A percentile compares a stretch with the other conserved stretches of the same genome.
These are phyloP conservation scores for Drosera capensis DNA, from an alignment of 148 eudicot species.

Conservation along the genomic window DNA sequence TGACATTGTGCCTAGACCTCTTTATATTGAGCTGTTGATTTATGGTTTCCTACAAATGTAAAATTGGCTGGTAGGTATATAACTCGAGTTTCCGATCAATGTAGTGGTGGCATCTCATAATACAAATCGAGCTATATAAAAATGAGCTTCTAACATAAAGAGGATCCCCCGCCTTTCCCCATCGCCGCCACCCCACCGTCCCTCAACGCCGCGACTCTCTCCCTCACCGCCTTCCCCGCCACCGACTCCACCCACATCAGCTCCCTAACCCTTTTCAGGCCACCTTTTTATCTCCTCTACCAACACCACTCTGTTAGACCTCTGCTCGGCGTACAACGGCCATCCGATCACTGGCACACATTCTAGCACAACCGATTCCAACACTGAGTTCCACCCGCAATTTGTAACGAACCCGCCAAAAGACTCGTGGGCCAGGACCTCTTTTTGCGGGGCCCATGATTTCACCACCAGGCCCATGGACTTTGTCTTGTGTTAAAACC, in stretches of 20 bases:
- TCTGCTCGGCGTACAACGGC: conserved; percentile 41
- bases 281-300: conserved; percentile 26
- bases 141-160: no score
- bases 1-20: no score
- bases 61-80: no score
- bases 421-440: conserved; percentile 16
- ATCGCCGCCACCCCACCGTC: conserved; percentile 12
- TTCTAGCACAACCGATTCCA: conserved; percentile 23
- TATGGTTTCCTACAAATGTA: no score
- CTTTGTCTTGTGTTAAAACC: conserved; percentile 26
- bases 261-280: conserved; percentile 22
- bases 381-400: conserved; percentile 46
- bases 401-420: conserved; percentile 45
- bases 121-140: no score
- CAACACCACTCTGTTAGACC: conserved; percentile 22
- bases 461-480: conserved; percentile 31
- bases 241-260: conserved; percentile 20
- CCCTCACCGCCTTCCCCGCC: conserved; percentile 7
- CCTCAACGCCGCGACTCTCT: conserved; percentile 6
- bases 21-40: no score
- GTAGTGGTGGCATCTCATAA: no score
- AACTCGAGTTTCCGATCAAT: no score
- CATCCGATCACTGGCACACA: conserved; percentile 47
- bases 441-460: conserved; percentile 36
- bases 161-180: conserved; percentile 16